Evolutionary conservation across 2,329 filamentous ascomycete genomes (phyloP).

Genomic region (Basipetospora chlamydospora): DNA sequence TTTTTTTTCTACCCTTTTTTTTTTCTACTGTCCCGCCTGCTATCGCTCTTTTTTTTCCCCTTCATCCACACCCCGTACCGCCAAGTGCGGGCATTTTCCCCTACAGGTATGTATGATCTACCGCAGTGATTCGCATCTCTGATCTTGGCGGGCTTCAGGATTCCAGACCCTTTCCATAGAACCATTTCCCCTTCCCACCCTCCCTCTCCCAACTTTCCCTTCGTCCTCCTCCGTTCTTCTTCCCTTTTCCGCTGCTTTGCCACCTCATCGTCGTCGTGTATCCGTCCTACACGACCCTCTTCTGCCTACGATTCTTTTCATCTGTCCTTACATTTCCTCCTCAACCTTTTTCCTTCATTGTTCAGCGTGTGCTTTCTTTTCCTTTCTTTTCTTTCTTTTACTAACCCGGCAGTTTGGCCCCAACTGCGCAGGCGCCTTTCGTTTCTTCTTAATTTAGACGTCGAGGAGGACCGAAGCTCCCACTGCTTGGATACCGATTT

Average conservation of each 20-base stretch:
- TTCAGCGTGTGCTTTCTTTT: conserved; percentile 7
- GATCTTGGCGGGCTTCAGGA: too few species aligned
- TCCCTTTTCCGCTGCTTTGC: conserved; percentile 10
- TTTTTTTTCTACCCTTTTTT: too few species aligned
- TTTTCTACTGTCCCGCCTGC: not conserved
- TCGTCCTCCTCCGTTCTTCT: conserved; percentile 10
- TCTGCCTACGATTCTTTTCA: too few species aligned
- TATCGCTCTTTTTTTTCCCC: not conserved
- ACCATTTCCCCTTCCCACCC: conserved; percentile 1
- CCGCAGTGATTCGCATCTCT: conserved; percentile 26
- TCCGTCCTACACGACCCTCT: too few species aligned
- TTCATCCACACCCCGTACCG: not conserved
- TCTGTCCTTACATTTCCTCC: too few species aligned
- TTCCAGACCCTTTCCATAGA: too few species aligned
- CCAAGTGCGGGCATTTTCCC: conserved; percentile 18
- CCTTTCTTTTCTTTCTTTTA: conserved; percentile 6
- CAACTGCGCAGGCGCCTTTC: conserved; percentile 3
- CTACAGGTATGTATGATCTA: conserved; percentile 26
- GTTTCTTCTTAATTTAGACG: conserved; percentile 2
- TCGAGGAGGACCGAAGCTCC: too few species aligned
- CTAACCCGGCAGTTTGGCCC: conserved; percentile 1
- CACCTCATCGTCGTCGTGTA: conserved; percentile 1
- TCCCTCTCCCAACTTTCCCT: conserved; percentile 9
- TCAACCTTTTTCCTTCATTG: too few species aligned
- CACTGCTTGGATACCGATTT: too few species aligned